These are phyloP conservation scores for Melampsora occidentalis DNA, from an alignment of 1,284 basidiomycete species.

Conservation along the genomic window DNA sequence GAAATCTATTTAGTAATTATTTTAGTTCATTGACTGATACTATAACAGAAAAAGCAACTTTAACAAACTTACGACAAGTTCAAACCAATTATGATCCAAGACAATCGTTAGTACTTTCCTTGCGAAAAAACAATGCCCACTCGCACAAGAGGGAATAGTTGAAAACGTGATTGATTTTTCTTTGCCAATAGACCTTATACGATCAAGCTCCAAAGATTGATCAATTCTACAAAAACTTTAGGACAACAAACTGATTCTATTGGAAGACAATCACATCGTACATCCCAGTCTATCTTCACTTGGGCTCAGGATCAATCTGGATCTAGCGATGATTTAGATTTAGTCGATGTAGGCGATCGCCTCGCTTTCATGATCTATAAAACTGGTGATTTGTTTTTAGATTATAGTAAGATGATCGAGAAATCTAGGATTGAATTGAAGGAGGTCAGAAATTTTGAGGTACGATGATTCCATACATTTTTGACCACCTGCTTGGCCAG, in stretches of 20 bases:
- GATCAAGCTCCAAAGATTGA: constrained; percentile 47
- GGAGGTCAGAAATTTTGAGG: constrained; percentile 36
- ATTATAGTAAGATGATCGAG: constrained; percentile 24
- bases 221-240: constrained; percentile 47
- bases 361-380: constrained; percentile 48
- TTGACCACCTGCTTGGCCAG: background rate
- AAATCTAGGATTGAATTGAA: constrained; percentile 30
- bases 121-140: too few relatives aligned
- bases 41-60: constrained; percentile 18
- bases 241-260: constrained; percentile 45
- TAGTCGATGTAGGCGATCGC: constrained; percentile 47
- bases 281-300: constrained; percentile 39
- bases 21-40: constrained; percentile 19
- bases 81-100: constrained; percentile 40
- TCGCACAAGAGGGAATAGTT: too few relatives aligned
- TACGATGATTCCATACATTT: background rate
- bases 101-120: constrained; percentile 17
- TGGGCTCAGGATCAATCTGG: constrained; percentile 47
- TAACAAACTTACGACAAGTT: constrained; percentile 34
- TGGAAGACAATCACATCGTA: constrained; percentile 44
- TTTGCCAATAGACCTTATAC: constrained; percentile 42
- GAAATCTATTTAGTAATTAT: constrained; percentile 22
- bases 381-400: constrained; percentile 46
- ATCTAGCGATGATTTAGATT: constrained; percentile 19
- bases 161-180: too few relatives aligned